phyloP scores from a whole-genome alignment of 139 green algal species.

The Coelastrella sp. region DNA sequence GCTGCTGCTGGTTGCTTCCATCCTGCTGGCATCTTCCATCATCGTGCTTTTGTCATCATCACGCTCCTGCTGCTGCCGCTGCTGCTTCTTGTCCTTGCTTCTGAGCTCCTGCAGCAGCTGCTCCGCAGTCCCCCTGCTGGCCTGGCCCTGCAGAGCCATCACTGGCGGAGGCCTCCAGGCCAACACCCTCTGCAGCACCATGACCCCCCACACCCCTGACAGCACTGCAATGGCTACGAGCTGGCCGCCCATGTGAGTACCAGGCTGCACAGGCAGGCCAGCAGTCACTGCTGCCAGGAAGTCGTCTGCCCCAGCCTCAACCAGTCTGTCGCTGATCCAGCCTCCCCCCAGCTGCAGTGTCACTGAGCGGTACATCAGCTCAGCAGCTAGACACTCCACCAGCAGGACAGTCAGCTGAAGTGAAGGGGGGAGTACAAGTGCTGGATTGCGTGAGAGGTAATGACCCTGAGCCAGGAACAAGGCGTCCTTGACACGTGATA shows the following conservation, averaged over 20 bases:
- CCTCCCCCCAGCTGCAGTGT: slow-evolving; percentile 29
- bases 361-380: slow-evolving; percentile 42
- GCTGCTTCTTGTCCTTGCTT: background rate
- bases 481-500: background rate
- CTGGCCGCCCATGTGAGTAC: background rate
- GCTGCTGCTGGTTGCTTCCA: background rate
- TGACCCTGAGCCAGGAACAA: slow-evolving; percentile 34
- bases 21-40: background rate
- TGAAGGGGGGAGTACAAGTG: slow-evolving; percentile 3
- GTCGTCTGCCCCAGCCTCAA: slow-evolving; percentile 25
- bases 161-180: background rate
- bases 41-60: background rate
- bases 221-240: slow-evolving; percentile 1
- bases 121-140: background rate
- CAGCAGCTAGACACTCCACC: slow-evolving; percentile 25
- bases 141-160: background rate
- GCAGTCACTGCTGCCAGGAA: background rate
- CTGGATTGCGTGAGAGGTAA: slow-evolving; percentile 17
- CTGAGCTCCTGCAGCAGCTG: slow-evolving; percentile 28
- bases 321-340: slow-evolving; percentile 18
- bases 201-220: background rate
- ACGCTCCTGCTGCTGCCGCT: background rate
- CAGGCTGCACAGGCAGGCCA: background rate
- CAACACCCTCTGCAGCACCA: slow-evolving; percentile 6
- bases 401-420: background rate